Evolutionary conservation across 768 basidiomycete species (phyloP), one percentile per base, ranked within the genome.

Genomic region (Atractiella rhizophila): DNA sequence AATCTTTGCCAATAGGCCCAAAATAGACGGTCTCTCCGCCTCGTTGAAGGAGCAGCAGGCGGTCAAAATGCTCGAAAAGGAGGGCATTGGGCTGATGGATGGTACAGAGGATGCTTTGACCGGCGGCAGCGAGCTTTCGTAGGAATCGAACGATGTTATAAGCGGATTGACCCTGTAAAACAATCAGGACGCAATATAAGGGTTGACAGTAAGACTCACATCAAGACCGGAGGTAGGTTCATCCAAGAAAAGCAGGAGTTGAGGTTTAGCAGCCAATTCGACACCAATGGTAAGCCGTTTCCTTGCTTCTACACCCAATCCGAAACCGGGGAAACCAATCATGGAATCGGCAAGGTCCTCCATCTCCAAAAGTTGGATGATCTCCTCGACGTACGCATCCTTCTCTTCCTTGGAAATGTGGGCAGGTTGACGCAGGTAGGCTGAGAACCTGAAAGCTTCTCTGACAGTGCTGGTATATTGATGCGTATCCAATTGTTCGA

Each of bases 11-110:
- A 37, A 86, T 79, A 46, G 78, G 75, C 31, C 82, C 83, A 53
- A 80, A 86, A 64, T 86, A 88, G n/a, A 85, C 78, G 0, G 81
- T 83, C 56, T 79, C 73, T 6, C 83, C 83, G 2, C 83, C 83
- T 13, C 64, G 63, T 51, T 82, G 72, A 23, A 66, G 54, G 40
- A 66, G 57, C 9, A 67, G 58, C 12, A 67, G 54, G 7, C 60
- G 57, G 48, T 66, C 83, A 50, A 91, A 86, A 51, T 72, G 73
- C 57, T 82, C 75, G 59, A 88, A 86, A 2, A 88, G 62, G 16
- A 81, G 65, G 3, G 78, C 71, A 3, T 48, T 48, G 3, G 64
- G 64, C 48, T 65, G 62, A 43, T 64, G 63, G 43, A 63, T 62
- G 2, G 62, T 63, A 31, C 59, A 60, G 8, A 63, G 52, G 37